phyloP scores from a whole-genome alignment of 345 rosid genomes.

The Melaleuca alternifolia region DNA sequence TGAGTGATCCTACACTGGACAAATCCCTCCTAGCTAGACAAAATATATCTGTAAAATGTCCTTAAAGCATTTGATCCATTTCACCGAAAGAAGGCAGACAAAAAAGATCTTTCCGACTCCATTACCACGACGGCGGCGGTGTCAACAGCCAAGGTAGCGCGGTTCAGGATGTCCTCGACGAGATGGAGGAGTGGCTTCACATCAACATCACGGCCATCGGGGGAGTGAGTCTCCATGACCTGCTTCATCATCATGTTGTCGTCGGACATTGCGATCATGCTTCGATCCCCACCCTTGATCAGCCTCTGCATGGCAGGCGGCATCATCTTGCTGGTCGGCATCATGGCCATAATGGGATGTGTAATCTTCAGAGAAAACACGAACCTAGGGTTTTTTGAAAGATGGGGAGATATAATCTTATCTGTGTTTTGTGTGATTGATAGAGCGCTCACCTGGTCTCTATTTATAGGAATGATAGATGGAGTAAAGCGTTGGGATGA shows the following conservation, averaged over 20 bases:
- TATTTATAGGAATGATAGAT: background rate
- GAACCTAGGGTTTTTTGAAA: background rate
- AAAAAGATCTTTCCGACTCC: background rate
- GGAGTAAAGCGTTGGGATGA: constrained; percentile 4
- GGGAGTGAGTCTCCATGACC: constrained; percentile 47
- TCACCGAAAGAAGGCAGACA: background rate
- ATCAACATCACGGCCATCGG: constrained; percentile 47
- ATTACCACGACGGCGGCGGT: constrained; percentile 19
- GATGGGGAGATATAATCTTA: background rate
- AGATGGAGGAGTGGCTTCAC: constrained; percentile 53
- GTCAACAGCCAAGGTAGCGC: constrained; percentile 27
- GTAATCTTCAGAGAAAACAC: background rate
- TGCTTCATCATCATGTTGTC: constrained; percentile 51
- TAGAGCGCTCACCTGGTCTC: background rate
- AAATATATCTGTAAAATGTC: background rate
- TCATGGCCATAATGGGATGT: background rate
- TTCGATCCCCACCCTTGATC: constrained; percentile 18
- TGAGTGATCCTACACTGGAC: background rate
- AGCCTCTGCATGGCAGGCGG: constrained; percentile 1
- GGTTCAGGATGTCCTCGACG: constrained; percentile 59
- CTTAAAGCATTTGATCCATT: background rate
- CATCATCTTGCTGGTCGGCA: background rate
- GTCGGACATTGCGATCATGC: constrained; percentile 32
- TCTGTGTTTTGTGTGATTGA: background rate
- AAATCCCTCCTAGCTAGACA: background rate